phyloP scores from a whole-genome alignment of 345 rosid species.

The Brassica juncea region DNA sequence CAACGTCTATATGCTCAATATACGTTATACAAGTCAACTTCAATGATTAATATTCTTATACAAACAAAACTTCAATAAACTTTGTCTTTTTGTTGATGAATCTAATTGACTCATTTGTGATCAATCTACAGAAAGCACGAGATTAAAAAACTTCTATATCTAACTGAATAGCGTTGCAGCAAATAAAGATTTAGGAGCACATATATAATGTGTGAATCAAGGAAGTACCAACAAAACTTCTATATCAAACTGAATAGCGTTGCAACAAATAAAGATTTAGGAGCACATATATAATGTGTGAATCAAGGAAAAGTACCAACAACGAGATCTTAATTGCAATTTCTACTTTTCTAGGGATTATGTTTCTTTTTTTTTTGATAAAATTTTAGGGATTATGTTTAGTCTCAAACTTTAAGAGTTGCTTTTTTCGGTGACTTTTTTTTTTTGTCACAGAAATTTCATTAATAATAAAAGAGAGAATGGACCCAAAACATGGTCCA shows the following conservation, averaged over 20 bases:
- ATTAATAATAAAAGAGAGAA: no score
- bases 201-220: neutral
- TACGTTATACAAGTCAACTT: neutral
- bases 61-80: neutral
- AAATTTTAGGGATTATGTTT: neutral
- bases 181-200: neutral
- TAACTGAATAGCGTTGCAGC: neutral
- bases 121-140: neutral
- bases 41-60: neutral
- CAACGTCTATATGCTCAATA: neutral
- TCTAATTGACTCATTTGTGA: neutral
- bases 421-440: neutral
- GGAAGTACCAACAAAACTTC: neutral
- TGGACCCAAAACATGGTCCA: no score
- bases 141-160: neutral
- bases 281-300: neutral
- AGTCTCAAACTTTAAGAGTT: neutral
- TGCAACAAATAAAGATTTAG: neutral
- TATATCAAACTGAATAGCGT: neutral
- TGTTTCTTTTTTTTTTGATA: neutral
- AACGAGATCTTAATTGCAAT: neutral
- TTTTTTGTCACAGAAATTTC: no score
- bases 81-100: neutral
- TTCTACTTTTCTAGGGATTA: neutral
- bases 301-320: neutral